A percentile compares a stretch with the other conserved stretches of the same genome.
Evolutionary conservation across 495 filamentous ascomycete species (phyloP).

Genomic region (Tuber magnatum): DNA sequence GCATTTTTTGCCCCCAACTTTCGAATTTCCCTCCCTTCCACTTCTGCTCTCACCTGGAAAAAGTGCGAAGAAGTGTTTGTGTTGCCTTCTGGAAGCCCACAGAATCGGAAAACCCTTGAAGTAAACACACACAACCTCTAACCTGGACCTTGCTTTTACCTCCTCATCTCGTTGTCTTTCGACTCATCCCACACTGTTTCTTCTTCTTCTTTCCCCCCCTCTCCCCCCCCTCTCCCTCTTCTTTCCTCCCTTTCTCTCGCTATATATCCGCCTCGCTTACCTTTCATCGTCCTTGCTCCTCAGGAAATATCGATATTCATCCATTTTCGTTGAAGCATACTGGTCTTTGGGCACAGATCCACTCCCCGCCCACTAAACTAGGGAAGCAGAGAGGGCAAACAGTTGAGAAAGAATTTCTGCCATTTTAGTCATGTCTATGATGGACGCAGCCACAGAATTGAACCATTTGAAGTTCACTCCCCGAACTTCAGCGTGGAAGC

Average conservation of each 20-base stretch:
- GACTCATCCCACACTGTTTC: not conserved
- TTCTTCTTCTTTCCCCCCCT: not conserved
- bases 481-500: slow-evolving; percentile 35
- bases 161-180: slow-evolving; percentile 1
- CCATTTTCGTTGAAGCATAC: not conserved
- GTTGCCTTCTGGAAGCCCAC: not conserved
- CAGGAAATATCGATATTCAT: not conserved
- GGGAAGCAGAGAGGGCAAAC: not conserved
- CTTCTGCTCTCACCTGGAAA: not conserved
- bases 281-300: not conserved
- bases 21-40: not conserved
- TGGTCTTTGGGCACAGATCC: not conserved
- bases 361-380: not conserved
- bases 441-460: slow-evolving; percentile 36
- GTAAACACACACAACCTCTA: not conserved
- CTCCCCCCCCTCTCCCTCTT: too few relatives aligned
- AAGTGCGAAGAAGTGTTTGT: not conserved
- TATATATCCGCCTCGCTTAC: not conserved
- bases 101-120: not conserved
- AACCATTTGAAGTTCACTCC: slow-evolving; percentile 39
- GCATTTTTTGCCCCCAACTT: not conserved
- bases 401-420: not conserved
- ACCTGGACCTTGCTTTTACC: not conserved
- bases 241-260: not conserved
- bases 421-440: not conserved